phyloP scores from a whole-genome alignment of 2,329 filamentous ascomycete species.

The Epichloe scottii region DNA sequence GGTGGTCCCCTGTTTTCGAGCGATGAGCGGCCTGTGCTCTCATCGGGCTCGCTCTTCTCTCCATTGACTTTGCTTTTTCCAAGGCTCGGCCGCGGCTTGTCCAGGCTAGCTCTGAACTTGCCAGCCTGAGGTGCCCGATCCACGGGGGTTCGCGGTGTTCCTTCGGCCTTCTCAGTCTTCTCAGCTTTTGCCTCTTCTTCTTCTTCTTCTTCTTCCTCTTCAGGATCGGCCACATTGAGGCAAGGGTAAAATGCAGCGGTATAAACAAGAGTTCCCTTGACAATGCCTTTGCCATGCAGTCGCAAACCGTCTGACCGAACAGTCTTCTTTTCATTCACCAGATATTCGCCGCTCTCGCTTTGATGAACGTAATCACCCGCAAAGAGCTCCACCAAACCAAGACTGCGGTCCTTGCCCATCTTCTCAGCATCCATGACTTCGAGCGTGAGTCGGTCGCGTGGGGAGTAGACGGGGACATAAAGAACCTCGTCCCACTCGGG shows the following conservation, averaged over 20 bases:
- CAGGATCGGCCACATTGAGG: constrained; percentile 76
- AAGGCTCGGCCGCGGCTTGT: constrained; percentile 10
- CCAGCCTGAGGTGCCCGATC: constrained; percentile 23
- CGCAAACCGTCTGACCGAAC: constrained; percentile 55
- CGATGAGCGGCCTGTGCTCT: constrained; percentile 20
- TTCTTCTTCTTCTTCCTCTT: constrained; percentile 59
- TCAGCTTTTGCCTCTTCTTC: constrained; percentile 31
- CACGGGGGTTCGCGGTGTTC: constrained; percentile 6
- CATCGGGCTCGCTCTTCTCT: constrained; percentile 16
- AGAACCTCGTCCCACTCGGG: constrained; percentile 93
- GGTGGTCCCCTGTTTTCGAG: constrained; percentile 43
- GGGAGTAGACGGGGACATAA: constrained; percentile 80
- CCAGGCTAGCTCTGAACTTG: constrained; percentile 29
- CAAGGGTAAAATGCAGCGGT: constrained; percentile 84
- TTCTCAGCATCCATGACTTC: constrained; percentile 97
- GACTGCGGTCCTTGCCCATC: constrained; percentile 76
- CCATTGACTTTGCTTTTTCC: constrained; percentile 4
- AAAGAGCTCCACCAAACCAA: constrained; percentile 68
- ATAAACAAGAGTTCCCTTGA: constrained; percentile 73
- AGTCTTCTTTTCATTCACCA: constrained; percentile 65
- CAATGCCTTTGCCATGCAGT: constrained; percentile 56
- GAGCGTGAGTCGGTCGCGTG: constrained; percentile 69
- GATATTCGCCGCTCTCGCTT: constrained; percentile 67
- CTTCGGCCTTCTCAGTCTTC: constrained; percentile 3
- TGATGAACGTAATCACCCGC: constrained; percentile 70